Base-by-base conservation (phyloP, 768 basidiomycete species). In the Lentinula sp. region DNA sequence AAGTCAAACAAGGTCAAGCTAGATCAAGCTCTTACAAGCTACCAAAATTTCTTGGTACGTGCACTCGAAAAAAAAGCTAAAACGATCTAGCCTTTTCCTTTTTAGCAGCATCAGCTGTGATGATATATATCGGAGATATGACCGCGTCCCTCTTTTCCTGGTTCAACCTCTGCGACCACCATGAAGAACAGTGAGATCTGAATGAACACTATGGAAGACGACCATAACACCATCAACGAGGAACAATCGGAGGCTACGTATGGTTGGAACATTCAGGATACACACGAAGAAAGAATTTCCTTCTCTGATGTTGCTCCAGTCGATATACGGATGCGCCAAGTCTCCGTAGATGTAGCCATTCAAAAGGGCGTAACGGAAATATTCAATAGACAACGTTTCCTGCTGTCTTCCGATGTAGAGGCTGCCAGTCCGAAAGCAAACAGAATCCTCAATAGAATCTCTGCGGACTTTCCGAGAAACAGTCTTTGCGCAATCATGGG, bases 401-500 rank as follows among this genome's bases (percentile, higher is more conserved):
- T 18, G 1, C 37, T 39, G 52, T 32, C 23, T 10, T 32, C 55
- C 1, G 45, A 59, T 40, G 4, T 49, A 7, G 57, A 59, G 18
- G 6, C 57, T 48, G 32, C 45, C 16, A 39, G 35, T 35, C 46
- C 48, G 6, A 46, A 21, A 15, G 39, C 40, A 31, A 56, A 62
- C 18, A 40, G 32, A 42, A 59, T 62, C 21, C 50, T 62, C 5
- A 31, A 57, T n/a, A 46, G 52, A n/a, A 46, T 59, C 6, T 52
- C 57, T 39, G 62, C 62, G 3, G 57, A 62, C 42, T 62, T 62
- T 59, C 58, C 57, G 5, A 50, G 32, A 40, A 50, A 45, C 18
- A 59, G 45, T 34, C 52, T 62, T 21, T 51, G 57, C 21, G 62
- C 57, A n/a, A 62, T 62, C 15, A 49, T 62, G 37, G 62, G 62